Conservation (phyloP, 2,329 filamentous ascomycete genomes). For the Raffaelea ambrosiae region DNA sequence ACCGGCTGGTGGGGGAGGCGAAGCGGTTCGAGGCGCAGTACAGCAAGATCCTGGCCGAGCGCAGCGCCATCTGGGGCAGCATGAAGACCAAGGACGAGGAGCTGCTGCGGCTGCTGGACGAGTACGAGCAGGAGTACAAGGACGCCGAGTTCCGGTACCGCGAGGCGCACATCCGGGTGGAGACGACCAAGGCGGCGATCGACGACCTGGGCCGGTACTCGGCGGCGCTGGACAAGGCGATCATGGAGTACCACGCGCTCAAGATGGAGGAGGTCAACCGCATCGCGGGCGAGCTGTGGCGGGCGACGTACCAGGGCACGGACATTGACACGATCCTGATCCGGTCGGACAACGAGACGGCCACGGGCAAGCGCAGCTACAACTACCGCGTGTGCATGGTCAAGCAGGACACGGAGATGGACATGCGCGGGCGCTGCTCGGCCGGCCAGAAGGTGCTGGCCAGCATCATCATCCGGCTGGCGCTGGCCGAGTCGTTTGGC, state of each 20-base stretch:
- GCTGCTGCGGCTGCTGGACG: constrained; percentile 59
- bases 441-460: constrained; percentile 95
- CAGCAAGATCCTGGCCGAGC: constrained; percentile 62
- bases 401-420: constrained; percentile 95
- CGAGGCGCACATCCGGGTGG: constrained; percentile 80
- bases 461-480: constrained; percentile 93
- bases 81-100: constrained; percentile 82
- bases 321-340: constrained; percentile 97
- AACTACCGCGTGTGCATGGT: constrained; percentile 98
- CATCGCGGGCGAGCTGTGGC: constrained; percentile 95
- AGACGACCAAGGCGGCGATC: constrained; percentile 85
- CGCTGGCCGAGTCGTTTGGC: constrained; percentile 92
- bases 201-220: constrained; percentile 81
- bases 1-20: constrained; percentile 63
- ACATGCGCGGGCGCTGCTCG: constrained; percentile 96
- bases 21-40: constrained; percentile 57
- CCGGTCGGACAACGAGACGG: constrained; percentile 71
- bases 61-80: constrained; percentile 64
- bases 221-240: constrained; percentile 82
- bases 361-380: constrained; percentile 53
- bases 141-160: constrained; percentile 74
- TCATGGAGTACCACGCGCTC: constrained; percentile 91
- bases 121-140: constrained; percentile 83
- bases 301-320: constrained; percentile 90
- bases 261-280: constrained; percentile 99